Base-by-base conservation (phyloP, 129 eudicot species). In the Escallonia rubra region DNA sequence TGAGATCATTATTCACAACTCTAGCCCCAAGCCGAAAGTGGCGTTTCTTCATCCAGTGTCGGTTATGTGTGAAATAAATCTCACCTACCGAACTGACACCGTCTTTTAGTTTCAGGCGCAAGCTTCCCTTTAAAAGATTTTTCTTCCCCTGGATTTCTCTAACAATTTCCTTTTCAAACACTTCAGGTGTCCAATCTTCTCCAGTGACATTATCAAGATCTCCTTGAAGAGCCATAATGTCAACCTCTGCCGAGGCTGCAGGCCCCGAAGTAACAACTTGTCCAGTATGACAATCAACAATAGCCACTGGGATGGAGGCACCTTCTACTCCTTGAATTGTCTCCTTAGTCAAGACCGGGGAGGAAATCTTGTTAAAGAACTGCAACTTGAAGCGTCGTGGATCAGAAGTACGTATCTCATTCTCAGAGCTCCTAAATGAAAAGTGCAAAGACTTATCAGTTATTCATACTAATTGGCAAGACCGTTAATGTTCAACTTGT, bases 221-320 rank as follows among this genome's bases (percentile, higher is more conserved):
- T 61, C 78, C 88, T 15, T 74, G 78, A 66, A 85, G 83, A 51
- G 71, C 83, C 3, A 83, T 63, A 51, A 83, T 71, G 70, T 91
- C 85, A 45, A 88, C 72, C 41, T 56, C 77, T 49, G 82, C 81
- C 40, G 77, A 67, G 63, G 95, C 73, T 78, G 63, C 85, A 10
- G 82, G 85, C 51, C 85, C 94, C n/a, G 69, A 59, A 3, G 46
- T 75, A 52, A 91, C 80, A 50, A 80, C 44, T 48, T 80, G 12
- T 10, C 74, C 87, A 23, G 76, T 76, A 38, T 43, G n/a, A 69
- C 61, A 75, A 69, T 85, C 86, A 68, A 85, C 55, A 63, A 82
- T 46, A 42, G 73, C 86, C 65, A 83, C 73, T 65, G 80, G 41
- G 59, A 86, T 59, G 72, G 64, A 4, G 12, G 56, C 15, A 5